Base-by-base conservation (phyloP, 192 early-diverging fungal species). In the Coemansia sp. region DNA sequence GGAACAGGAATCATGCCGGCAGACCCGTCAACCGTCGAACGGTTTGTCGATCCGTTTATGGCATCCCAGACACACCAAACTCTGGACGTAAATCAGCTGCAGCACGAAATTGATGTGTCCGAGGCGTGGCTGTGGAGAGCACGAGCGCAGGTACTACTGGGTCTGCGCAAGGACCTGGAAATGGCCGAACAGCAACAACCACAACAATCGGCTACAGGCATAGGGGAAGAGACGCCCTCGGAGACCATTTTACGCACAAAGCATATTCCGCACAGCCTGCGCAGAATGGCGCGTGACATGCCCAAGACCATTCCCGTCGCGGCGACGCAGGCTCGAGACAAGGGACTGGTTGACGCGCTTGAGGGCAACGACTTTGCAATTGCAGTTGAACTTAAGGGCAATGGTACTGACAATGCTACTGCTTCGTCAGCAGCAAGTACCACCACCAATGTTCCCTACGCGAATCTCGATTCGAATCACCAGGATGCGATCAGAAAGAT, bases 91-190 rank as follows among this genome's bases (percentile, higher is more conserved):
- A 62, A 68, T 36, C 67, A 72, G 50, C 59, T 70, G 11, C 78
- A 79, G 61, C 58, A 50, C 17, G 64, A 62, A 19, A 58, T 88
- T 7, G 71, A 80, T 56, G 55, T 42, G 3, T 66, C 85, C 9
- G 87, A 88, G 67, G 87, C 85, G 14, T 88, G 87, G 87, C 69
- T 81, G 44, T 88, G 87, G 87, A 62, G 87, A 19, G 80, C 83
- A 8, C 65, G 77, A 2, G 84, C 85, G 7, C 87, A 88, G 62
- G 69, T 75, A 1, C 73, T 88, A n/a, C 61, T 86, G 42, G 73
- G 76, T 14, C 56, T 86, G 57, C 76, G 70, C 15, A 67, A 65
- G 29, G 73, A 83, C 48, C 70, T 81, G 22, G 68, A 59, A 6
- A 56, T 67, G 8, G 64, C 79, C 15, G 31, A 61, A 13, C 25